Evolutionary conservation across 1,284 basidiomycete species (phyloP).

Genomic region (Ceraceosorus guamensis): DNA sequence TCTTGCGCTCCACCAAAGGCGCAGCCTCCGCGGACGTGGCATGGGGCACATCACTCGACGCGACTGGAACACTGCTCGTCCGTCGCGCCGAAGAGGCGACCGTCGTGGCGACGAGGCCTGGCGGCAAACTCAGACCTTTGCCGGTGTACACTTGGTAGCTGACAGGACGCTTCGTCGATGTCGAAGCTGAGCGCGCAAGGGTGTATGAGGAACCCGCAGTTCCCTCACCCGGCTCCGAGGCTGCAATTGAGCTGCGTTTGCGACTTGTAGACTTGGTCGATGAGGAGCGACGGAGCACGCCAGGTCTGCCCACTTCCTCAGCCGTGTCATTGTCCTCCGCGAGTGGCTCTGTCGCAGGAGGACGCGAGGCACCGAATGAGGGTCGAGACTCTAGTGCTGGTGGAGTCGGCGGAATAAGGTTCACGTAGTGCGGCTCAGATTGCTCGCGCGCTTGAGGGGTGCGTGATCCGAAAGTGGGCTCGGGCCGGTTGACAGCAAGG

Average conservation of each 20-base stretch:
- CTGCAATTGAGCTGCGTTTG: conserved; percentile 1
- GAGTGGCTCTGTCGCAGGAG: background rate
- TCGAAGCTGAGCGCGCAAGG: background rate
- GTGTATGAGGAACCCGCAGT: background rate
- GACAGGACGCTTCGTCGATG: background rate
- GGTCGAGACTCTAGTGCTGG: conserved; percentile 22
- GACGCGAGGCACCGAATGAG: conserved; percentile 1
- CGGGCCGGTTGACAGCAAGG: background rate
- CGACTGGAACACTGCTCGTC: background rate
- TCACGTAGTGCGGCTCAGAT: conserved; percentile 15
- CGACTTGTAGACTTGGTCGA: too few species aligned
- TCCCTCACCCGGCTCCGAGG: background rate
- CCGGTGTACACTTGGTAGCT: conserved; percentile 23
- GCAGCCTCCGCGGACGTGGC: background rate
- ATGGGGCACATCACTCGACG: too few species aligned
- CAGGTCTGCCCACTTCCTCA: background rate
- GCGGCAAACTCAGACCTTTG: conserved; percentile 30
- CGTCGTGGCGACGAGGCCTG: conserved; percentile 30
- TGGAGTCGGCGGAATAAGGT: conserved; percentile 40
- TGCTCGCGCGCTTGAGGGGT: conserved; percentile 21
- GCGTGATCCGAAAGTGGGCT: conserved; percentile 13
- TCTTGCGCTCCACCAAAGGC: conserved; percentile 2
- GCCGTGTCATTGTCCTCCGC: background rate
- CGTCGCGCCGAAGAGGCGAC: conserved; percentile 21
- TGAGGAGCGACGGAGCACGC: too few species aligned